Evolutionary conservation across 2,329 filamentous ascomycete genomes (phyloP), one percentile per base, ranked within the genome.

Genomic region (Orbilia brochopaga): DNA sequence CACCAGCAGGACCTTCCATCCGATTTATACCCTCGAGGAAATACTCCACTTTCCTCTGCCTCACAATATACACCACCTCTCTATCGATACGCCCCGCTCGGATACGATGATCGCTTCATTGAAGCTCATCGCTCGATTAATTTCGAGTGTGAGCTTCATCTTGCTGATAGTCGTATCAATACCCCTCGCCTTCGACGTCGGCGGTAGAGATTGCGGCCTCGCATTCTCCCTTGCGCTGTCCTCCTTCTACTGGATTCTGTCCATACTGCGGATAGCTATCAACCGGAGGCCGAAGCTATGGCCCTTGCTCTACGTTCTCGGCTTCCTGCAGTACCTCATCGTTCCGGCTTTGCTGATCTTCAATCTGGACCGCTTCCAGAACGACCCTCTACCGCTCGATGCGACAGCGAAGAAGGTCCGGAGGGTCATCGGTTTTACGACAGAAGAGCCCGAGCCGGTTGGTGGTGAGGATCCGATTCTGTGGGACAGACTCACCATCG

Each of bases 111-210:
- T 64, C 21, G 58, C 58, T 8, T 35, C 66, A 8, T 21, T 70
- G 37, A 63, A 56, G 80, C 79, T 79, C 77, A 78, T 80, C 80
- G 82, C 80, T 80, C 82, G 82, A 81, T 96, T 96, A 90, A 92
- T 89, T 89, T 84, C 91, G 78, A 91, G 91, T 81, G 84, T 88
- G 79, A 81, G 91, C 81, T 97, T 97, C 82, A 87, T 97, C 77
- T 85, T 92, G 81, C 90, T 90, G 81, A 92, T 97, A 80, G 88
- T 97, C 78, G 90, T 97, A 79, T 96, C 92, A 74, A 94, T 99
- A 79, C 94, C 94, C 73, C 88, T 99, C 79, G 91, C 93, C 78
- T 97, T 97, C 83, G 94, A 99, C 86, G 93, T 97, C 78, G 94
- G 94, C 79, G 94, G 94, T 74, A 88, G 91, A 78, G 92, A 94